Evolutionary conservation across 176 grass and related monocot genomes (phyloP).

Genomic region (Guadua angustifolia): DNA sequence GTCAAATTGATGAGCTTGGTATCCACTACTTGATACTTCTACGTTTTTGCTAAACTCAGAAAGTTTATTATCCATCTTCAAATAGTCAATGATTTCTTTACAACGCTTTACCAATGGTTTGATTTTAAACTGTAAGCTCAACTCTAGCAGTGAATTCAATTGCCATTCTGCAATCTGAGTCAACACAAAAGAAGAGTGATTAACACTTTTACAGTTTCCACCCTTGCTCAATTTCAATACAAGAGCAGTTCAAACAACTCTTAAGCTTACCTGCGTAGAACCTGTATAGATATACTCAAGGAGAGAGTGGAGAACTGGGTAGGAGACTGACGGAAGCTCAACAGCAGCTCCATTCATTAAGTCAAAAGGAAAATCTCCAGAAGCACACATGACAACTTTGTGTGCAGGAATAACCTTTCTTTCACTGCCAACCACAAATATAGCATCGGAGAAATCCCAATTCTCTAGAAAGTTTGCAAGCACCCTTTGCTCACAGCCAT

Average conservation of each 20-base stretch:
- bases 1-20: conserved; percentile 56
- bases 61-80: conserved; percentile 45
- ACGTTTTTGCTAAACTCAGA: conserved; percentile 46
- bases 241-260: conserved; percentile 26
- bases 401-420: conserved; percentile 74
- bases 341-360: conserved; percentile 46
- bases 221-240: conserved; percentile 18
- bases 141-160: conserved; percentile 55
- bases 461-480: conserved; percentile 78
- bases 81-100: conserved; percentile 62
- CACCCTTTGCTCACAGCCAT: conserved; percentile 52
- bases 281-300: conserved; percentile 87
- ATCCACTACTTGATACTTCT: conserved; percentile 47
- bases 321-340: conserved; percentile 66
- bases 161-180: conserved; percentile 62
- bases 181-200: conserved; percentile 35
- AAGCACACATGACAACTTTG: conserved; percentile 71
- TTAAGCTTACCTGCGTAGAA: conserved; percentile 69
- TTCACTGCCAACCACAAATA: conserved; percentile 73
- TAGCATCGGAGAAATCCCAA: conserved; percentile 76
- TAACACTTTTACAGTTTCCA: not conserved
- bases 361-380: conserved; percentile 69
- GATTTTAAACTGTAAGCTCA: conserved; percentile 78
- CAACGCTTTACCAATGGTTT: conserved; percentile 60
- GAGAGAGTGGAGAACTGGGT: conserved; percentile 73